These are phyloP conservation scores for Rhytidiadelphus loreus DNA, from an alignment of 225 moss, liverwort and hornwort species.

Conservation along the genomic window DNA sequence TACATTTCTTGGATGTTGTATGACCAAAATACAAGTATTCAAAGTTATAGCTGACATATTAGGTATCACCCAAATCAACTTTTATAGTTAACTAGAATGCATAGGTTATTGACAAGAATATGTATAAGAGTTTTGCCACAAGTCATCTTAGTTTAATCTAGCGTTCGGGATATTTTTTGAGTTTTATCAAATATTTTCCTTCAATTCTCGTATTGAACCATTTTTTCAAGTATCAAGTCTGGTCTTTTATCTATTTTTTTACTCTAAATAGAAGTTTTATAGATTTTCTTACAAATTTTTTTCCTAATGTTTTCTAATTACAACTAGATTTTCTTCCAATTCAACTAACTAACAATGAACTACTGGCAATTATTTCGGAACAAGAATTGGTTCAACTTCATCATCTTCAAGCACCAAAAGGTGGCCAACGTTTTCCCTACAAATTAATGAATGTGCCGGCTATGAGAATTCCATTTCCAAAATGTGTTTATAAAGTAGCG, in stretches of 20 bases:
- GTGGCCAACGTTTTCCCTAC: neutral
- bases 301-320: neutral
- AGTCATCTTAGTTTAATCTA: too few species aligned
- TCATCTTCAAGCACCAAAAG: neutral
- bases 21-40: neutral
- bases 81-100: neutral
- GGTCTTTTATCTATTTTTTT: too few species aligned
- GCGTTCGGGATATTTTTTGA: too few species aligned
- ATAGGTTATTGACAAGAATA: too few species aligned
- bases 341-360: too few species aligned
- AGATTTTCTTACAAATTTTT: too few species aligned
- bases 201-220: too few species aligned
- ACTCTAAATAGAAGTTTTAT: too few species aligned
- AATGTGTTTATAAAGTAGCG: neutral
- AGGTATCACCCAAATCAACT: neutral
- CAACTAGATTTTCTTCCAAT: rapidly evolving
- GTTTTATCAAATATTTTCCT: too few species aligned
- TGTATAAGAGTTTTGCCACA: too few species aligned
- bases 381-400: too few species aligned
- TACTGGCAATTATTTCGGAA: rapidly evolving
- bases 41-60: neutral
- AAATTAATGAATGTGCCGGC: neutral
- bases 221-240: neutral
- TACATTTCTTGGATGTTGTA: neutral
- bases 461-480: neutral